Evolutionary conservation across 2,329 filamentous ascomycete species (phyloP).

Genomic region (Plenodomus tracheiphilus): DNA sequence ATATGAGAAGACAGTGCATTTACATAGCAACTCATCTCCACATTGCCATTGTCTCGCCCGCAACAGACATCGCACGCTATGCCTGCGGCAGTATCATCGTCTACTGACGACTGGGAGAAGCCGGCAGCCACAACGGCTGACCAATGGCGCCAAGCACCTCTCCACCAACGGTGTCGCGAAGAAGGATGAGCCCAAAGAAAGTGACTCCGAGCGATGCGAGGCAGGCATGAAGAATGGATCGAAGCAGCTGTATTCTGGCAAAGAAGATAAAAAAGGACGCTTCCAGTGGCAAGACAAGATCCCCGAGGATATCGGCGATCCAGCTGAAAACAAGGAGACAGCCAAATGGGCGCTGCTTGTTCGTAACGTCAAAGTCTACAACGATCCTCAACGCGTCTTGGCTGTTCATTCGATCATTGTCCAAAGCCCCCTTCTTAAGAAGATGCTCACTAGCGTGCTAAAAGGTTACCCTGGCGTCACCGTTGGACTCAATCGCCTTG

Average conservation of each 20-base stretch:
- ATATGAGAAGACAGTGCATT: too few species aligned
- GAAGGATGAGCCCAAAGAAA: constrained; percentile 7
- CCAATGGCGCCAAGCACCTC: constrained; percentile 16
- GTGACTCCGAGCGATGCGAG: constrained; percentile 18
- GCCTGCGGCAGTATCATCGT: constrained; percentile 5
- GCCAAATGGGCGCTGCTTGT: constrained; percentile 58
- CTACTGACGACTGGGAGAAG: constrained; percentile 5
- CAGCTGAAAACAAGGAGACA: constrained; percentile 63
- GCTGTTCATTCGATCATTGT: constrained; percentile 66
- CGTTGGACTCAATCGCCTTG: constrained; percentile 63
- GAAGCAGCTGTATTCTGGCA: constrained; percentile 55
- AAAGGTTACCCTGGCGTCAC: constrained; percentile 65
- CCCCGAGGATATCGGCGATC: constrained; percentile 34
- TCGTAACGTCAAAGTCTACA: constrained; percentile 48
- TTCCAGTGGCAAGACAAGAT: constrained; percentile 43
- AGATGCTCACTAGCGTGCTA: constrained; percentile 59
- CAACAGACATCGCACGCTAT: background rate
- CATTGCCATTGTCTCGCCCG: background rate
- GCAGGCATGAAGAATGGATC: constrained; percentile 47
- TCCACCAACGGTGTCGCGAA: constrained; percentile 1
- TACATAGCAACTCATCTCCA: too few species aligned
- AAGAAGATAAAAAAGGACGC: constrained; percentile 44
- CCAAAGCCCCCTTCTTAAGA: constrained; percentile 66
- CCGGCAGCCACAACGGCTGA: background rate
- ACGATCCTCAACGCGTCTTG: constrained; percentile 62